A percentile compares a stretch with the other conserved stretches of the same genome.
phyloP scores from a whole-genome alignment of 495 filamentous ascomycete species.

The Penicillium psychrofluorescens region DNA sequence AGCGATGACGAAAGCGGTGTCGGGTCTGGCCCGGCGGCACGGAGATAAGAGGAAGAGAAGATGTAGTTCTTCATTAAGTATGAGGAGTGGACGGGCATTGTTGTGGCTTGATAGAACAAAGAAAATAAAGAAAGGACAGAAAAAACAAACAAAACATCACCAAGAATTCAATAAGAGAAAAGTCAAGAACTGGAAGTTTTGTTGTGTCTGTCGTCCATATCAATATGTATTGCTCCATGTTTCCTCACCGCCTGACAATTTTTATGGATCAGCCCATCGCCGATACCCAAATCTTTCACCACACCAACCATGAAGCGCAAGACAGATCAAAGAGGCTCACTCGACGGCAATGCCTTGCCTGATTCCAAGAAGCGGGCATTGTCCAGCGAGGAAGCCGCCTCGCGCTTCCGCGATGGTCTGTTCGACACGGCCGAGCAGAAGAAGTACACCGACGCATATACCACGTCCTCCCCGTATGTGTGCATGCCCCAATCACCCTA shows the following conservation, averaged over 20 bases:
- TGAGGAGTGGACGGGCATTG: too few species aligned
- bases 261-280: conserved; percentile 10
- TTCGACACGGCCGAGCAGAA: conserved; percentile 62
- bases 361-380: conserved; percentile 46
- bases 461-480: conserved; percentile 60
- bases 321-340: conserved; percentile 28
- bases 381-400: conserved; percentile 36
- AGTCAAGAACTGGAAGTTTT: too few species aligned
- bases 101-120: too few species aligned
- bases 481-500: neutral
- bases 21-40: too few species aligned
- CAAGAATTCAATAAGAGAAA: too few species aligned
- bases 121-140: too few species aligned
- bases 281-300: neutral
- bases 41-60: too few species aligned
- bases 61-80: too few species aligned
- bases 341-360: conserved; percentile 32
- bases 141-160: too few species aligned
- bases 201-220: neutral
- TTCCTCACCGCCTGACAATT: conserved; percentile 15
- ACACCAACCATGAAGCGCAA: conserved; percentile 47
- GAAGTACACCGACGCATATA: conserved; percentile 64
- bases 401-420: conserved; percentile 65
- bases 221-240: neutral
- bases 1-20: too few species aligned